Evolutionary conservation across 176 grass and related monocot genomes (phyloP), one percentile per base, ranked within the genome.

Genomic region (Triticum timopheevii): DNA sequence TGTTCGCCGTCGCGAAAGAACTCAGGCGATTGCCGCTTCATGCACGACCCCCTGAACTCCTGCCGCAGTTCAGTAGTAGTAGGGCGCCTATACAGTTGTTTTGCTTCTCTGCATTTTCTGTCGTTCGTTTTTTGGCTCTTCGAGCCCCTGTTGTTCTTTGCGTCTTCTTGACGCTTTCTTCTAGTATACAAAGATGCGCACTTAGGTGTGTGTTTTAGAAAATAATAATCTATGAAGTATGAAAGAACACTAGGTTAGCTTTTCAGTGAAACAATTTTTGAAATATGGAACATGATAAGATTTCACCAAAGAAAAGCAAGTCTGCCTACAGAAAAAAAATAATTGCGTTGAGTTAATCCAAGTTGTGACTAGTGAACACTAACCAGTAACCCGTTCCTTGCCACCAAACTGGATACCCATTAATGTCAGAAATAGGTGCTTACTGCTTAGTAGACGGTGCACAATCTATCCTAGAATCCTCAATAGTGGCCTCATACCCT

Each of bases 201-300:
- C 50, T 54, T 54, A 54, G 50, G 16, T 19, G 16, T 19, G 50
- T 54, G 5, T 54, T 54, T 54, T 16, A 7, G 16, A 54, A 54
- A 75, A 75, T 68, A 22, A 39, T 38, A 52, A 81, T 76, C 47
- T 30, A 58, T 59, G 62, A 27, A 85, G 27, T 65, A 73, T 73
- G 42, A 22, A 56, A 17, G 40, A 19, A 68, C 59, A 24, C 49
- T 54, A 31, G 61, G 19, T 47, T 81, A 67, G 16, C 65, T 67
- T 80, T 74, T 17, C 64, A 69, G 80, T 50, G 17, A 45, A 73
- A 73, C 71, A 74, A 13, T 40, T 49, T 23, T 64, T 52, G 59
- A 71, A 62, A 59, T 70, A 79, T 30, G 27, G 70, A 19, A 36
- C 31, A 64, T 11, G 38, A 25, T 16, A 74, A 17, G 38, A 73